A percentile compares a stretch with the other conserved stretches of the same genome.
These are phyloP conservation scores for Erodium maritimum DNA, from an alignment of 345 rosid species.

Conservation along the genomic window DNA sequence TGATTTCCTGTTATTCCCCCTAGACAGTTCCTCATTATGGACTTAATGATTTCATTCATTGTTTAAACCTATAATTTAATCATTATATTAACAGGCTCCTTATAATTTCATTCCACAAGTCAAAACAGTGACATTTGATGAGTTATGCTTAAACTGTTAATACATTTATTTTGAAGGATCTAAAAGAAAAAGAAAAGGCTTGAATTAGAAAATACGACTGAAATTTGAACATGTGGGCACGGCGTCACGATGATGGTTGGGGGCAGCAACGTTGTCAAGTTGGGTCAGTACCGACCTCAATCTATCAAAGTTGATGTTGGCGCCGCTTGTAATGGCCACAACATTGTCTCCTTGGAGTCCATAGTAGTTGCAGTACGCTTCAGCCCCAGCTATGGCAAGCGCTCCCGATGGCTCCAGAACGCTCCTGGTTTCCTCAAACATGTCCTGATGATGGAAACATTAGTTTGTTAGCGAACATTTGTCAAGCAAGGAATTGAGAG, in stretches of 20 bases:
- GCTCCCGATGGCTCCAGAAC: slow-evolving; percentile 31
- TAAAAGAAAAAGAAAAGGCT: too few species aligned
- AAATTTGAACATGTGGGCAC: neutral
- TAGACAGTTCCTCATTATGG: too few species aligned
- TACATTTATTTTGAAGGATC: too few species aligned
- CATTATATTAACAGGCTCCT: too few species aligned
- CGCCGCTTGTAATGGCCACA: slow-evolving; percentile 27
- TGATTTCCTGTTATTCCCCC: too few species aligned
- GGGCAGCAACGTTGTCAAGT: slow-evolving; percentile 27
- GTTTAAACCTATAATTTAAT: too few species aligned
- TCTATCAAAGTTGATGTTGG: slow-evolving; percentile 31
- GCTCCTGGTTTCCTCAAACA: slow-evolving; percentile 32
- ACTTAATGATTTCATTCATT: too few species aligned
- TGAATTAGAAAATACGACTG: too few species aligned
- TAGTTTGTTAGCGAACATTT: too few species aligned
- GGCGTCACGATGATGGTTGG: slow-evolving; percentile 14
- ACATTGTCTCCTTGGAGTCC: slow-evolving; percentile 17
- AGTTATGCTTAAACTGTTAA: too few species aligned
- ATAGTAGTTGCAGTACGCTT: slow-evolving; percentile 30
- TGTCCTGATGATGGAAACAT: slow-evolving; percentile 14
- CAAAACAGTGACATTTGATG: too few species aligned
- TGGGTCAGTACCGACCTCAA: slow-evolving; percentile 23
- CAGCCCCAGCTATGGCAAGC: slow-evolving; percentile 30
- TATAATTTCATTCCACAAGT: too few species aligned
- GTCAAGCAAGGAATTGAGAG: neutral